Evolutionary conservation across 257 asterid genomes (phyloP).

Genomic region (Sherardia arvensis): DNA sequence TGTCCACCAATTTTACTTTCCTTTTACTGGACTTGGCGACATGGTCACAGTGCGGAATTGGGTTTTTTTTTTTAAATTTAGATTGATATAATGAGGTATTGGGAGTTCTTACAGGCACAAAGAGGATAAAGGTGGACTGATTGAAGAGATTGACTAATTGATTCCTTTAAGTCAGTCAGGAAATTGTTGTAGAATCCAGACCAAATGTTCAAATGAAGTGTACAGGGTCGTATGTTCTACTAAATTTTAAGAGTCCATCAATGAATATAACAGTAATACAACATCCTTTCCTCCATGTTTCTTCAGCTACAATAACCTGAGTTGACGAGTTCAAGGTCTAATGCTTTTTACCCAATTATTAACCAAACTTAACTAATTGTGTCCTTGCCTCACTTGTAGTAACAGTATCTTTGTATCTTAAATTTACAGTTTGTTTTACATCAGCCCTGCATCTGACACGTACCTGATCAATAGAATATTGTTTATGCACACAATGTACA

Average conservation of each 20-base stretch:
- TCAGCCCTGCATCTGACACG: not conserved
- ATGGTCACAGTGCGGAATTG: not conserved
- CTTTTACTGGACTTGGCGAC: not conserved
- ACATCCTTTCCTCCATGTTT: not conserved
- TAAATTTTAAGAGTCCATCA: not conserved
- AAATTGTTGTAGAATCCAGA: not conserved
- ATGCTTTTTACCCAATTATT: not conserved
- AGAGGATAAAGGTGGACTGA: not conserved
- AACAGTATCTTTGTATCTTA: not conserved
- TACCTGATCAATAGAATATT: not conserved
- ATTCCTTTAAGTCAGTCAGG: not conserved
- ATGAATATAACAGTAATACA: no score
- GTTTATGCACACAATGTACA: not conserved
- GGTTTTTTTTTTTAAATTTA: not conserved
- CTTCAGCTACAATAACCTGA: not conserved
- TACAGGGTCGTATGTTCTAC: not conserved
- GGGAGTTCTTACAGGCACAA: not conserved
- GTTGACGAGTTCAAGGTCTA: not conserved
- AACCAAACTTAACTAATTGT: not conserved
- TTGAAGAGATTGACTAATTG: not conserved
- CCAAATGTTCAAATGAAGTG: not conserved
- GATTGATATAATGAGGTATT: not conserved
- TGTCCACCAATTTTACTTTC: not conserved
- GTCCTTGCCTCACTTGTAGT: not conserved
- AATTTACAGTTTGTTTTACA: not conserved